These are phyloP conservation scores for Acer campestre DNA, from an alignment of 345 rosid species.

Conservation along the genomic window DNA sequence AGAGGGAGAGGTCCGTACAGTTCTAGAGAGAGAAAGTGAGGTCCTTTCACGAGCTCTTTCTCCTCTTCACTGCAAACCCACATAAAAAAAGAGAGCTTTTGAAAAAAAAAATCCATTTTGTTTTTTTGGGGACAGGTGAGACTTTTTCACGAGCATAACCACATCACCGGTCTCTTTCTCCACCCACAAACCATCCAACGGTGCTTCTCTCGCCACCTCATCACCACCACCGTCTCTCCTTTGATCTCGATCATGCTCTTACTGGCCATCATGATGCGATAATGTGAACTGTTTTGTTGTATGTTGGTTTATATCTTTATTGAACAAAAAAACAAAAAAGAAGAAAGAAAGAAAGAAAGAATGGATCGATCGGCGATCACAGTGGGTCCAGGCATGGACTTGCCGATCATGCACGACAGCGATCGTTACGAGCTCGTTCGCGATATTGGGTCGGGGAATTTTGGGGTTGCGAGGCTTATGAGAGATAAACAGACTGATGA, in stretches of 20 bases:
- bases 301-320: background rate
- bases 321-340: background rate
- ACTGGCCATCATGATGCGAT: too few species aligned
- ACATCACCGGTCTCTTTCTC: slow-evolving; percentile 34
- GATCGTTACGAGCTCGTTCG: slow-evolving; percentile 77
- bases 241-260: too few species aligned
- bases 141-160: slow-evolving; percentile 47
- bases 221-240: too few species aligned
- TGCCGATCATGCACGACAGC: slow-evolving; percentile 85
- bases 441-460: slow-evolving; percentile 83
- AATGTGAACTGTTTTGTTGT: too few species aligned
- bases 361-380: slow-evolving; percentile 81
- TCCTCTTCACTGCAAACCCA: background rate
- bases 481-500: slow-evolving; percentile 67
- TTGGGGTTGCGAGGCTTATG: slow-evolving; percentile 80
- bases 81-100: background rate
- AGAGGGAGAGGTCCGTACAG: background rate
- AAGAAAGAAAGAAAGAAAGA: slow-evolving; percentile 14
- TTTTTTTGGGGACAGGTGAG: slow-evolving; percentile 32
- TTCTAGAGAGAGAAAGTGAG: slow-evolving; percentile 1
- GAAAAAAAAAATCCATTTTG: slow-evolving; percentile 9
- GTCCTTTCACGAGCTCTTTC: slow-evolving; percentile 14
- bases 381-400: slow-evolving; percentile 82
- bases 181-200: slow-evolving; percentile 34
- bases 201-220: too few species aligned